A percentile compares a stretch with the other conserved stretches of the same genome.
Conservation (phyloP, 2,329 filamentous ascomycete species). For the Alternaria rosae region DNA sequence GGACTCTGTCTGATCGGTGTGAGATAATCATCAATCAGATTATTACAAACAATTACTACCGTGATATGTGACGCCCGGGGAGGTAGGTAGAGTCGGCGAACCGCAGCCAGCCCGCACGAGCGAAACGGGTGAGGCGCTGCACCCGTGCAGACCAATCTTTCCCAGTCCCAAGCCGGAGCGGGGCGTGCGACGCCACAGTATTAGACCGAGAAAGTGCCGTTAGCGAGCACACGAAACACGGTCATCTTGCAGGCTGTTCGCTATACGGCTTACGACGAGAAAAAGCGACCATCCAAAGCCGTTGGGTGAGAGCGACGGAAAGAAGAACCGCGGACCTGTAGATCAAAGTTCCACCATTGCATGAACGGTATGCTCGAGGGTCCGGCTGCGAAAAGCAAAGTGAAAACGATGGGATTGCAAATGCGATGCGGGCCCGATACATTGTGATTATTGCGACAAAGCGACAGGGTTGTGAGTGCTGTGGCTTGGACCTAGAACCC, state of each 20-base stretch:
- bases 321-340: not conserved
- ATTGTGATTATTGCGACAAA: not conserved
- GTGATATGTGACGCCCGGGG: not conserved
- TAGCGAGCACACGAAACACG: slow-evolving; percentile 7
- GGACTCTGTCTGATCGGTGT: not conserved
- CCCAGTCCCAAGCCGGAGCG: not conserved
- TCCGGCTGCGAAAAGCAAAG: slow-evolving; percentile 1
- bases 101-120: not conserved
- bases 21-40: not conserved
- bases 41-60: not conserved
- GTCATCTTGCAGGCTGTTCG: not conserved
- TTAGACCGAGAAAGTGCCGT: not conserved
- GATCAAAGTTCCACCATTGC: not conserved
- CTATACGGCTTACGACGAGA: not conserved
- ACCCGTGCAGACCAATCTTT: slow-evolving; percentile 1
- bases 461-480: not conserved
- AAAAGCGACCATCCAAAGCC: not conserved
- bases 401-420: not conserved
- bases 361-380: slow-evolving; percentile 8
- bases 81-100: not conserved
- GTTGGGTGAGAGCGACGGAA: slow-evolving; percentile 3
- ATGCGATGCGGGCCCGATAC: not conserved
- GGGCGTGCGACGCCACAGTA: not conserved
- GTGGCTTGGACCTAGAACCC: not conserved
- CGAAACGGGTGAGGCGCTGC: slow-evolving; percentile 1